Evolutionary conservation across 129 eudicot species (phyloP).

Genomic region (sunflower (Helianthus annuus)): HanXRQr2.0-SUNRISE NC_035444.2:87166165-87166664

Average conservation of each 20-base stretch:
- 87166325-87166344: not conserved
- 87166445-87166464: slow-evolving; percentile 23
- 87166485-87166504: slow-evolving; percentile 19
- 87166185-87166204: no score
- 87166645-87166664: not conserved
- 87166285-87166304: no score
- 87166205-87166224: no score
- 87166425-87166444: not conserved
- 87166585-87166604: slow-evolving; percentile 48
- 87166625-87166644: not conserved
- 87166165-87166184: no score
- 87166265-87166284: no score
- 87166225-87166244: no score
- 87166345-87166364: not conserved
- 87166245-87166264: no score
- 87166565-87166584: slow-evolving; percentile 25
- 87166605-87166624: slow-evolving; percentile 8
- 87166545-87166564: slow-evolving; percentile 58
- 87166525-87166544: slow-evolving; percentile 32
- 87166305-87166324: no score
- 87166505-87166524: slow-evolving; percentile 30
- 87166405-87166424: not conserved
- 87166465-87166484: slow-evolving; percentile 35
- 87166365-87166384: not conserved
- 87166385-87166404: not conserved